Conservation (phyloP, 257 asterid species). For the Jasminum sambac region DNA sequence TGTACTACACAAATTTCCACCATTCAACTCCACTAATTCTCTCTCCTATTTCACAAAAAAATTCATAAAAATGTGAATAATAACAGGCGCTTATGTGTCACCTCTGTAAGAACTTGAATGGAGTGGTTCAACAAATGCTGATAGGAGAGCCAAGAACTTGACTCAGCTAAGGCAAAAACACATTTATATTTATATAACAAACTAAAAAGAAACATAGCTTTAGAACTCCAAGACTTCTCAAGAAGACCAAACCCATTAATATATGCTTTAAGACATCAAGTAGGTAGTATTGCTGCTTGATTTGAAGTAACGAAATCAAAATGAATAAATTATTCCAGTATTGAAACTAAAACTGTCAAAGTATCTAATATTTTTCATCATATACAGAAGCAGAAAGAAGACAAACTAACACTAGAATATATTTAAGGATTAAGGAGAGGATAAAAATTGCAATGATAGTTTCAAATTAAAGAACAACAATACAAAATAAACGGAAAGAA, state of each 20-base stretch:
- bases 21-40: no score
- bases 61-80: no score
- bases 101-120: not conserved
- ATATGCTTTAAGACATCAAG: not conserved
- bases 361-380: not conserved
- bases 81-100: no score
- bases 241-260: not conserved
- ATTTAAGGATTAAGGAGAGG: not conserved
- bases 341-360: not conserved
- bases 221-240: not conserved
- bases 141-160: not conserved
- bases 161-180: not conserved
- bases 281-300: not conserved
- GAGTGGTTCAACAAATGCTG: not conserved
- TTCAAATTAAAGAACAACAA: conserved; percentile 8
- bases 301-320: not conserved
- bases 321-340: not conserved
- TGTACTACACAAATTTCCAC: no score
- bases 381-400: not conserved
- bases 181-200: not conserved
- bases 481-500: conserved; percentile 16
- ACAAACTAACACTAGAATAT: not conserved
- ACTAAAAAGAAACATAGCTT: not conserved
- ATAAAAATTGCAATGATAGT: not conserved
- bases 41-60: no score